phyloP scores from a whole-genome alignment of 1,284 basidiomycete species.

The Dichomitus squalens region DNA sequence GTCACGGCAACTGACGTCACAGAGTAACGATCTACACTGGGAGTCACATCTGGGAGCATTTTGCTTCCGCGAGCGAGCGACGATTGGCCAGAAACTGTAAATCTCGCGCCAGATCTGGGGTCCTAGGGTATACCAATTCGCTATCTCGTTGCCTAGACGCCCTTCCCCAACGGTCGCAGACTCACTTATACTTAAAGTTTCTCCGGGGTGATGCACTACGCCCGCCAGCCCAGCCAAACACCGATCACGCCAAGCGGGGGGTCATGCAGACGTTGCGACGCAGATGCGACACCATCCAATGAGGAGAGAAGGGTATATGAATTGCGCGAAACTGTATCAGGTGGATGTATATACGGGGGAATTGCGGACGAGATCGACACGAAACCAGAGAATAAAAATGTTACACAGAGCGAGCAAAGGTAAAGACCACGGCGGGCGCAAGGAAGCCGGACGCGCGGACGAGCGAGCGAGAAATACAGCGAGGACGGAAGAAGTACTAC shows the following conservation, averaged over 20 bases:
- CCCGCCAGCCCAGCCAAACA: background rate
- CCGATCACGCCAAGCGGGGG: background rate
- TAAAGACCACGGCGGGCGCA: background rate
- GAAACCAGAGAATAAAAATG: slow-evolving; percentile 10
- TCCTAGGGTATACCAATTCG: background rate
- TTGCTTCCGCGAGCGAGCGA: slow-evolving; percentile 22
- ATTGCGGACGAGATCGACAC: slow-evolving; percentile 15
- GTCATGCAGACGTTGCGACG: background rate
- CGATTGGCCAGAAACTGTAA: slow-evolving; percentile 12
- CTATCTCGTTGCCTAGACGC: background rate
- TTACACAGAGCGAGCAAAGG: slow-evolving; percentile 9
- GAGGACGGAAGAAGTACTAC: slow-evolving; percentile 19
- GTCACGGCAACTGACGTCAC: background rate
- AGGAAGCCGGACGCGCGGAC: background rate
- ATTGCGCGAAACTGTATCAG: slow-evolving; percentile 18
- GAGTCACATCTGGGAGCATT: slow-evolving; percentile 2
- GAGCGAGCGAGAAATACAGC: slow-evolving; percentile 23
- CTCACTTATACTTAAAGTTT: too few relatives aligned
- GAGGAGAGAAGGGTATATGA: slow-evolving; percentile 12
- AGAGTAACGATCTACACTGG: background rate
- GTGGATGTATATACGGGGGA: slow-evolving; percentile 24
- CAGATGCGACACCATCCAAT: background rate
- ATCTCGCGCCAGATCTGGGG: slow-evolving; percentile 18
- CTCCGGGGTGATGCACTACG: background rate
- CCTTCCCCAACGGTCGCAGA: background rate